These are phyloP conservation scores for Ambrosia trifida DNA, from an alignment of 129 eudicot species.

Conservation along the genomic window DNA sequence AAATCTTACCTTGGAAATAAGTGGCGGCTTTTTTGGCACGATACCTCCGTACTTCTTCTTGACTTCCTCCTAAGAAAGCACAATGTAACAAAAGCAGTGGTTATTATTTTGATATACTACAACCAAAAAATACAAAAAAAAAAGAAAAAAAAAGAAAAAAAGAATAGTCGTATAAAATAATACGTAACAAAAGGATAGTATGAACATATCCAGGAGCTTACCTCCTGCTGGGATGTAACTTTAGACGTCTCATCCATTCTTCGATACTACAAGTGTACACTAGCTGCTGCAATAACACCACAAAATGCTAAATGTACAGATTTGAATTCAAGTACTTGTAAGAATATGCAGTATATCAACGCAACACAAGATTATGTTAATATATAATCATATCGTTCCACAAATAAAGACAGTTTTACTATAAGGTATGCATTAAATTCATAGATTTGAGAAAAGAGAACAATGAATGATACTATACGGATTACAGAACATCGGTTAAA, in stretches of 20 bases:
- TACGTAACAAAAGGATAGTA: no score
- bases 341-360: background rate
- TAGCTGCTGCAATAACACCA: constrained; percentile 28
- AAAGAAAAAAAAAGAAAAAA: background rate
- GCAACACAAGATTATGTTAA: no score
- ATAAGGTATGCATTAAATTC: no score
- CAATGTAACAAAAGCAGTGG: constrained; percentile 1
- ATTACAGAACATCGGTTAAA: no score
- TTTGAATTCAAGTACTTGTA: constrained; percentile 1
- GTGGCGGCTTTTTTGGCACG: constrained; percentile 88
- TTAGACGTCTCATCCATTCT: constrained; percentile 42
- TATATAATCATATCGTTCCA: no score
- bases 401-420: no score
- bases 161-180: background rate
- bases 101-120: constrained; percentile 15
- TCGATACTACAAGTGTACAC: constrained; percentile 31
- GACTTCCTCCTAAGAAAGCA: constrained; percentile 66
- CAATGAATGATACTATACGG: no score
- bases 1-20: constrained; percentile 77
- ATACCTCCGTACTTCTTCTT: constrained; percentile 94
- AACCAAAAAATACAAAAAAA: background rate
- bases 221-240: constrained; percentile 68
- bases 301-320: constrained; percentile 7
- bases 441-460: no score
- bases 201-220: constrained; percentile 22